A percentile compares a stretch with the other conserved stretches of the same genome.
phyloP scores from a whole-genome alignment of 2,329 filamentous ascomycete genomes.

The Fusarium praegraminearum region DNA sequence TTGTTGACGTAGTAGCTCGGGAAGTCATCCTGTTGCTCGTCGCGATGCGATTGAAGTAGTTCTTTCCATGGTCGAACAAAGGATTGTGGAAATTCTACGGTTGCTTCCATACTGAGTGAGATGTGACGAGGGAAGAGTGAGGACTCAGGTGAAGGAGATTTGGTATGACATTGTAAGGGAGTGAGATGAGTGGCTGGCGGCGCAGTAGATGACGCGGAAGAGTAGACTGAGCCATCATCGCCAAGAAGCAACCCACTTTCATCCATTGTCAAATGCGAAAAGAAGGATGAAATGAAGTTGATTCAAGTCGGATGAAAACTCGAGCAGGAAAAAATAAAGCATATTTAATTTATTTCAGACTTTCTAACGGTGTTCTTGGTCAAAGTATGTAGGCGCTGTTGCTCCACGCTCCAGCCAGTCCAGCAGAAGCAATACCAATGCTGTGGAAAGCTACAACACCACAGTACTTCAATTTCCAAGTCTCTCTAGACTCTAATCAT shows the following conservation, averaged over 20 bases:
- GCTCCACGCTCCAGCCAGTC: neutral
- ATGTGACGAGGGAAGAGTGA: neutral
- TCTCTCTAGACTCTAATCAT: neutral
- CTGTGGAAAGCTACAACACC: neutral
- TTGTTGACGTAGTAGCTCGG: conserved; percentile 62
- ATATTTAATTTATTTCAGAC: neutral
- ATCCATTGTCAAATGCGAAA: neutral
- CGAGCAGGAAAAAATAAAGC: neutral
- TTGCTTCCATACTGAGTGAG: conserved; percentile 14
- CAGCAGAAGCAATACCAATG: neutral
- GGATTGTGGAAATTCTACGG: conserved; percentile 51
- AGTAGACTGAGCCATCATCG: conserved; percentile 1
- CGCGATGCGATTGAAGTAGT: conserved; percentile 49
- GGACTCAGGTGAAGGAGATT: neutral
- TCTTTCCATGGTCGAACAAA: conserved; percentile 57
- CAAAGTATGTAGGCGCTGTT: neutral
- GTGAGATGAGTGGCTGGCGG: conserved; percentile 9
- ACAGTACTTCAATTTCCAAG: neutral
- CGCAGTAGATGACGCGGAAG: conserved; percentile 38
- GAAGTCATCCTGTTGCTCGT: conserved; percentile 57
- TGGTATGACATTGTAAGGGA: neutral
- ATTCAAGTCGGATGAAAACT: neutral
- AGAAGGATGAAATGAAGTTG: neutral
- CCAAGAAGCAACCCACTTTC: conserved; percentile 33
- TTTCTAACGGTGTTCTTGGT: neutral